Evolutionary conservation across 257 asterid species (phyloP).

Genomic region (Capsicum baccatum): DNA sequence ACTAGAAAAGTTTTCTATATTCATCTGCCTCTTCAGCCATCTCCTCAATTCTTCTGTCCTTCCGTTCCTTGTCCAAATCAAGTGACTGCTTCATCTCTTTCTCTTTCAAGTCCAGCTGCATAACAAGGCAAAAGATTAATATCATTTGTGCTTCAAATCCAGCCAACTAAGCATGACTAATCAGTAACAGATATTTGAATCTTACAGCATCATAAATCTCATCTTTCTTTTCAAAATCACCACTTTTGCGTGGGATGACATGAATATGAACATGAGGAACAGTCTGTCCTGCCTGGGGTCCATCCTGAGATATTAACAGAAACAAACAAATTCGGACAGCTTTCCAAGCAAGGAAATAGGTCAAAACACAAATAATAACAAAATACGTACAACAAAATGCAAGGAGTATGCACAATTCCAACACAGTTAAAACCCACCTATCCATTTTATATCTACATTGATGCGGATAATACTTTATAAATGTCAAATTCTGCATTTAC

Average conservation of each 20-base stretch:
- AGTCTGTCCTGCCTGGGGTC: constrained; percentile 92
- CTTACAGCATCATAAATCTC: constrained; percentile 93
- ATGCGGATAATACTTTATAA: background rate
- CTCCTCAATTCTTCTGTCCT: constrained; percentile 82
- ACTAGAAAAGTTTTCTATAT: constrained; percentile 71
- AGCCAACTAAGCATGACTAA: constrained; percentile 5
- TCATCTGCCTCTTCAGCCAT: constrained; percentile 88
- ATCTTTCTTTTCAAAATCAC: constrained; percentile 82
- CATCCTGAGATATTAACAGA: constrained; percentile 60
- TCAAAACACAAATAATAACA: background rate
- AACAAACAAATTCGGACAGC: constrained; percentile 26
- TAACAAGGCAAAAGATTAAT: background rate
- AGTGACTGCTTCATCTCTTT: constrained; percentile 81
- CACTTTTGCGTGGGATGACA: constrained; percentile 78
- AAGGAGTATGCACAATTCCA: background rate
- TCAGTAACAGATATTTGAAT: background rate
- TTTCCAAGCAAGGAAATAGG: background rate
- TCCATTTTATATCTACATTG: background rate
- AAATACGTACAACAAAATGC: background rate
- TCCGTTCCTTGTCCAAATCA: constrained; percentile 87
- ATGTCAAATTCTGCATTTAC: background rate
- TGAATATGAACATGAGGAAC: constrained; percentile 92
- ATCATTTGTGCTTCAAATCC: background rate
- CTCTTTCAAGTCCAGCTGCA: constrained; percentile 83
- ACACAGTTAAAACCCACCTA: background rate